Conservation (phyloP, 495 filamentous ascomycete genomes). For the Glarea lozoyensis region DNA sequence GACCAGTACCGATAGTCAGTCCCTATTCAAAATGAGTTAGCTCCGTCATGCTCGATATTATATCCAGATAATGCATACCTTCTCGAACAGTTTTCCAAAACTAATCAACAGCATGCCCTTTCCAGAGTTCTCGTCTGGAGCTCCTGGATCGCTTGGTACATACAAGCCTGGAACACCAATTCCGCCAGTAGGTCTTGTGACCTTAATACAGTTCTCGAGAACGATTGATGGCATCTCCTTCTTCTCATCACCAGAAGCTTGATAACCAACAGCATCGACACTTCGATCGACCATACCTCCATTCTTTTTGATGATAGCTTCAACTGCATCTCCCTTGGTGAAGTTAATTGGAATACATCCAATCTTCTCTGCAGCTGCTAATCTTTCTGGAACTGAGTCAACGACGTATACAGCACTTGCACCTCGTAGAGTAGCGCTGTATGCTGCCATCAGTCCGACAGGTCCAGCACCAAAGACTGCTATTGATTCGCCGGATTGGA, state of each 20-base stretch:
- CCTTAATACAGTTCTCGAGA: conserved; percentile 37
- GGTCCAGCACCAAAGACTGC: conserved; percentile 44
- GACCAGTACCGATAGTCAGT: conserved; percentile 40
- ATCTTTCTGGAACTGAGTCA: conserved; percentile 32
- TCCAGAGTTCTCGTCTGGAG: conserved; percentile 32
- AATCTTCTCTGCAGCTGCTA: conserved; percentile 31
- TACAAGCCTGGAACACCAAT: conserved; percentile 31
- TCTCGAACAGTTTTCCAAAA: conserved; percentile 55
- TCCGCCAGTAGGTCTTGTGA: conserved; percentile 37
- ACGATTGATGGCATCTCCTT: conserved; percentile 34
- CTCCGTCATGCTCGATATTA: not conserved
- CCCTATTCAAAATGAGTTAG: conserved; percentile 12
- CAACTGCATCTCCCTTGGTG: conserved; percentile 22
- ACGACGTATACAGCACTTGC: conserved; percentile 35
- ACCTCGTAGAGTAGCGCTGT: conserved; percentile 37
- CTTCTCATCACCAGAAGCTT: conserved; percentile 35
- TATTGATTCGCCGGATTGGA: conserved; percentile 33
- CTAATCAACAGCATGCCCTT: conserved; percentile 47
- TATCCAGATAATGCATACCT: conserved; percentile 26
- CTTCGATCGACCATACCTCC: conserved; percentile 42
- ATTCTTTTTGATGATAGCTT: conserved; percentile 28
- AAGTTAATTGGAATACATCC: conserved; percentile 23
- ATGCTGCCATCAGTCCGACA: conserved; percentile 37
- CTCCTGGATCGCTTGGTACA: conserved; percentile 25
- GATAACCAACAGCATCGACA: conserved; percentile 47